Evolutionary conservation across 106 monocot genomes (phyloP), one percentile per base, ranked within the genome.

Genomic region (Dioscorea zingiberensis): DNA sequence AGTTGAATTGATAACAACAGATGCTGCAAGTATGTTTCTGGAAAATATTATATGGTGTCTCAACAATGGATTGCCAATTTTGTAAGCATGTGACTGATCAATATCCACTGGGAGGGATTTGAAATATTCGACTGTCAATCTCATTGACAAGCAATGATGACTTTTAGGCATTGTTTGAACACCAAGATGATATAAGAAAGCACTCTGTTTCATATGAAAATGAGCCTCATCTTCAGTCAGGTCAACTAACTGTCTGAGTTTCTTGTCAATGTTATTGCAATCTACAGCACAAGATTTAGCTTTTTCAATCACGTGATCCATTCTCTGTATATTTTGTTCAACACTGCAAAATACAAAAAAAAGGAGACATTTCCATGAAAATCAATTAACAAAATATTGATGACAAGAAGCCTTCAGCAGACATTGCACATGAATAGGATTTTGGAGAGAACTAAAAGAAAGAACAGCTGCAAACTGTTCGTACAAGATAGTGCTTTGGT

Each of bases 111-210:
- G 64, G 19, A 70, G 25, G 21, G 73, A 64, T 71, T 67, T 91
- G 51, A 95, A 88, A 58, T 80, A 78, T 55, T 95, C 94, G 47
- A 90, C 85, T 29, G 94, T 95, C 76, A 95, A 76, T 74, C 94
- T 91, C 91, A 95, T 83, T 25, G 78, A 84, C 54, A 94, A 82
- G 69, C 94, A 94, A 71, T 94, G 94, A 23, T 72, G 74, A 65
- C 83, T 83, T 80, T 94, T 94, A 13, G 87, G 90, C 59, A 91
- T 85, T 18, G 94, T 94, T 64, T 94, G 87, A 32, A 83, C 82
- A 60, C 82, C 90, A 63, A 94, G 90, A 14, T 78, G 73, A 66
- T 94, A 94, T 27, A 94, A 74, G 60, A 90, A 90, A 64, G 87
- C 87, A 74, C 90, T 84, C 63, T 94, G 94, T 67, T 77, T 84